These are phyloP conservation scores for Pholiota molesta DNA, from an alignment of 768 basidiomycete species.

Conservation along the genomic window DNA sequence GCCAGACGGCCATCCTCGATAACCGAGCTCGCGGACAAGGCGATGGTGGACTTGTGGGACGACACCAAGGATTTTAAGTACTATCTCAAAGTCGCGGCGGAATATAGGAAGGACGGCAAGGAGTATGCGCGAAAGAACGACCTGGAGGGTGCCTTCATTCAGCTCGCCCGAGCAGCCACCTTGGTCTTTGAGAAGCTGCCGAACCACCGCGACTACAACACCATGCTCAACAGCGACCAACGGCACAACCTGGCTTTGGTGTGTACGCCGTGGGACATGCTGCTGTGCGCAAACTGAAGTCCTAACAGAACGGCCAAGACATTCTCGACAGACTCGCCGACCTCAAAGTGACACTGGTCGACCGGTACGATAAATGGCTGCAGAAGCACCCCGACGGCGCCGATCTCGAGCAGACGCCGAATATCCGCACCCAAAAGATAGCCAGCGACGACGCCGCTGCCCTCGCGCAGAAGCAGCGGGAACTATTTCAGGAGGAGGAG, in stretches of 20 bases:
- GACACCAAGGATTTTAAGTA: constrained; percentile 62
- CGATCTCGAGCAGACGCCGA: constrained; percentile 29
- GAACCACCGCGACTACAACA: constrained; percentile 64
- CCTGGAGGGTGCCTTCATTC: constrained; percentile 72
- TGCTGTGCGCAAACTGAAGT: not conserved
- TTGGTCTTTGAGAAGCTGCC: constrained; percentile 82
- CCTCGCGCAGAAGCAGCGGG: constrained; percentile 19
- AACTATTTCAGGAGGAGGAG: constrained; percentile 21
- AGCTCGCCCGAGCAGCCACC: constrained; percentile 73
- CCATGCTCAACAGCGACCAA: constrained; percentile 57
- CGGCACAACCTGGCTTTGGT: constrained; percentile 71
- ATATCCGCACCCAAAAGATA: constrained; percentile 27
- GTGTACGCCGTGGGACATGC: constrained; percentile 32
- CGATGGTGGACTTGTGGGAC: constrained; percentile 60
- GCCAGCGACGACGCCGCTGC: constrained; percentile 20
- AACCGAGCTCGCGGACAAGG: constrained; percentile 64
- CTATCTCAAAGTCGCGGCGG: constrained; percentile 68
- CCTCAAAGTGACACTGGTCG: constrained; percentile 65
- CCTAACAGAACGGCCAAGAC: constrained; percentile 68
- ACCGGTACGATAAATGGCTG: constrained; percentile 65
- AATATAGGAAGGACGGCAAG: constrained; percentile 58
- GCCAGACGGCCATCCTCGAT: constrained; percentile 56
- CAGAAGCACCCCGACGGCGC: constrained; percentile 42
- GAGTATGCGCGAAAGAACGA: constrained; percentile 51
- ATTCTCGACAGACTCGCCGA: constrained; percentile 68